A percentile compares a stretch with the other conserved stretches of the same genome.
Evolutionary conservation across 306 rosid species (phyloP).

Genomic region (Aeschynomene evenia): DNA sequence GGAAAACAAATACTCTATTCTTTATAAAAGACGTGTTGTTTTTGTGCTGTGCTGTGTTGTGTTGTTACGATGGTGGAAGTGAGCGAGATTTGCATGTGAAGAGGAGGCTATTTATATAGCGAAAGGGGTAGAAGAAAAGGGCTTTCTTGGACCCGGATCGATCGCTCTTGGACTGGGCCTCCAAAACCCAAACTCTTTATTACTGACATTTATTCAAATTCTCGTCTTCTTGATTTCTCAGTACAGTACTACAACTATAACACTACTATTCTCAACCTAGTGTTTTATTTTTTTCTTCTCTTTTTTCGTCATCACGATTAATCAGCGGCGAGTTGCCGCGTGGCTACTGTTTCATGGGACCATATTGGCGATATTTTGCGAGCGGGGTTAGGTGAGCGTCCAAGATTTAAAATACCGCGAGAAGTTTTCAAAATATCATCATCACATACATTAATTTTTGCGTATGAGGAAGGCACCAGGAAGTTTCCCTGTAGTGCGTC

Average conservation of each 20-base stretch:
- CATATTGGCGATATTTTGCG: background rate
- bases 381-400: background rate
- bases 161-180: background rate
- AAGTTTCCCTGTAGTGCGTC: slow-evolving; percentile 33
- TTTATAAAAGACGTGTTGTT: background rate
- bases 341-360: slow-evolving; percentile 30
- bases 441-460: background rate
- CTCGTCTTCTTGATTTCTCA: slow-evolving; percentile 17
- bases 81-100: slow-evolving; percentile 77
- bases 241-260: too few relatives aligned
- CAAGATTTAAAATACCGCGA: background rate
- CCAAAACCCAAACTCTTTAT: too few relatives aligned
- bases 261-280: background rate
- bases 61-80: slow-evolving; percentile 29
- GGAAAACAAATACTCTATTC: too few relatives aligned
- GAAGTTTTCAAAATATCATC: background rate
- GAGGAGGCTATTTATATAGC: slow-evolving; percentile 44
- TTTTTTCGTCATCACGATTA: background rate
- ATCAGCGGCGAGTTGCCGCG: slow-evolving; percentile 87
- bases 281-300: background rate
- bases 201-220: slow-evolving; percentile 27
- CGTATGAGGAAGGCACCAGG: background rate
- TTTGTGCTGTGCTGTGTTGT: too few relatives aligned
- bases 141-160: slow-evolving; percentile 44
- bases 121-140: background rate